Conservation (phyloP, 306 rosid species). For the Rosa rugosa region DNA sequence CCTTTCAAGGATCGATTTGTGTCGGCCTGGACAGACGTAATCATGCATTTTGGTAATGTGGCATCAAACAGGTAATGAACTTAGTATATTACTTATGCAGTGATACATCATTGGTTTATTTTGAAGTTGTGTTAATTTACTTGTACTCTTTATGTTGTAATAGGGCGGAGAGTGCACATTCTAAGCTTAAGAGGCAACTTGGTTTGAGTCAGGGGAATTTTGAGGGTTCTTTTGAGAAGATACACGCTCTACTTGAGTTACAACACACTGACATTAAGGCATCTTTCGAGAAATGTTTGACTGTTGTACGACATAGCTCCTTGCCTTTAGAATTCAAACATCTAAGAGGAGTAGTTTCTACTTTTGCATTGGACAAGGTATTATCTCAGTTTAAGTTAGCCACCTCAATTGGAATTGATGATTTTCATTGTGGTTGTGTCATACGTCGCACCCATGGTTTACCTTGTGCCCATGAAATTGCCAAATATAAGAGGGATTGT, state of each 20-base stretch:
- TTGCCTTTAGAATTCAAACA: slow-evolving; percentile 7
- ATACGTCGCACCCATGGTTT: slow-evolving; percentile 14
- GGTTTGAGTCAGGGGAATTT: slow-evolving; percentile 8
- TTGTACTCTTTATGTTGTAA: neutral
- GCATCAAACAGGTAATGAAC: slow-evolving; percentile 18
- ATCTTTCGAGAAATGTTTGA: slow-evolving; percentile 12
- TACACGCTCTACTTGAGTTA: slow-evolving; percentile 11
- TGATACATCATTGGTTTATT: slow-evolving; percentile 6
- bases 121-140: neutral
- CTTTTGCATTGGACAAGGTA: slow-evolving; percentile 3
- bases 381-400: slow-evolving; percentile 12
- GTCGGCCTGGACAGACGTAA: slow-evolving; percentile 12
- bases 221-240: slow-evolving; percentile 13
- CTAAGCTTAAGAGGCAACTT: slow-evolving; percentile 19
- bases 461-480: slow-evolving; percentile 21
- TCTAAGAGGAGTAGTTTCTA: slow-evolving; percentile 8
- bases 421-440: slow-evolving; percentile 7
- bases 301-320: neutral
- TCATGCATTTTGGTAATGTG: slow-evolving; percentile 22
- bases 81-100: neutral
- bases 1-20: slow-evolving; percentile 17
- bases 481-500: slow-evolving; percentile 9
- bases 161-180: slow-evolving; percentile 12
- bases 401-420: neutral
- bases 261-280: slow-evolving; percentile 10